Evolutionary conservation across 331 rosid genomes (phyloP).

Genomic region (Saraca asoca): DNA sequence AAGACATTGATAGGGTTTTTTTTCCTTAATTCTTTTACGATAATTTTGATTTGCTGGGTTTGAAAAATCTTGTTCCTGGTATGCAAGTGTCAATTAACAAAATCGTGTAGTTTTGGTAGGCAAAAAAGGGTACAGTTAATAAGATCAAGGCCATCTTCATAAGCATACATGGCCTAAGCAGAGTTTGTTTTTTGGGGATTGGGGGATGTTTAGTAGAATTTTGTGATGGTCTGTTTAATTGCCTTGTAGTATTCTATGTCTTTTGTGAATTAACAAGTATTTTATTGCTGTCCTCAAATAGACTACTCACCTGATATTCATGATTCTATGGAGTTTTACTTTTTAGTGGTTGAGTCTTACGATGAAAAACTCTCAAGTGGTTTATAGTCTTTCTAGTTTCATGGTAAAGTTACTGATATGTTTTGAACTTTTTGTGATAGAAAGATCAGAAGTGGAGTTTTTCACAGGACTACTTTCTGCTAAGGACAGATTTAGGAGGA

Average conservation of each 20-base stretch:
- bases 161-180: not conserved
- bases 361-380: too few relatives aligned
- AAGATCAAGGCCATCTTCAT: conserved; percentile 27
- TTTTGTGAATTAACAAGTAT: not conserved
- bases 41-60: conserved; percentile 27
- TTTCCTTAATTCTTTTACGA: conserved; percentile 1
- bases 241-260: not conserved
- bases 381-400: too few relatives aligned
- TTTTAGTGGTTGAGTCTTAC: too few relatives aligned
- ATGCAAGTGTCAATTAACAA: conserved; percentile 31
- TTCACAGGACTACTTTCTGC: too few relatives aligned
- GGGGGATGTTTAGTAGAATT: not conserved
- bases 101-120: conserved; percentile 22
- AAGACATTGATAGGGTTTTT: conserved; percentile 47
- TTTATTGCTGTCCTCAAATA: not conserved
- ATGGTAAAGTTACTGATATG: too few relatives aligned
- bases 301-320: too few relatives aligned
- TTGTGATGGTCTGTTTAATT: conserved; percentile 8
- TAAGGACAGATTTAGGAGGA: too few relatives aligned
- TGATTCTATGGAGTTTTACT: too few relatives aligned
- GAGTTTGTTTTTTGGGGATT: not conserved
- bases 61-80: conserved; percentile 35
- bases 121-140: conserved; percentile 19
- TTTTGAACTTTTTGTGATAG: too few relatives aligned
- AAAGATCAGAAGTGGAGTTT: too few relatives aligned